These are phyloP conservation scores for Solanum ahanhuiri DNA, from an alignment of 257 asterid species.

Conservation along the genomic window DNA sequence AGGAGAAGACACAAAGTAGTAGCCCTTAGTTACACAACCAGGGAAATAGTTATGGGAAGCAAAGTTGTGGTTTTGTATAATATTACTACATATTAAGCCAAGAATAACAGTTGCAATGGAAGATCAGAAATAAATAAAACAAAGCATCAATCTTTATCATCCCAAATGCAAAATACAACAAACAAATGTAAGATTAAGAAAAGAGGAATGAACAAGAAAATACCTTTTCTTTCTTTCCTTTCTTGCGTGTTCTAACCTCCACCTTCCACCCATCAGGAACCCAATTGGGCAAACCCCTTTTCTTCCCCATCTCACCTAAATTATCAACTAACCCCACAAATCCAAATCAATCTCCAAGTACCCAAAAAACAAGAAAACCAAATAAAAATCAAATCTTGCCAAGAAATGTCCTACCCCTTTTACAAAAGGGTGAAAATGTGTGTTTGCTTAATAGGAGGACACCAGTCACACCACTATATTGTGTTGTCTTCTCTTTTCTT, in stretches of 20 bases:
- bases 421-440: neutral
- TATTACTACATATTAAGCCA: neutral
- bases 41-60: neutral
- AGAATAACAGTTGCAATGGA: neutral
- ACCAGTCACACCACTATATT: neutral
- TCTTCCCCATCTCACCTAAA: constrained; percentile 29
- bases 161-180: neutral
- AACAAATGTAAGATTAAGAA: neutral
- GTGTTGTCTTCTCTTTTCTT: constrained; percentile 1
- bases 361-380: neutral
- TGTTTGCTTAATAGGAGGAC: neutral
- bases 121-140: neutral
- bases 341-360: neutral
- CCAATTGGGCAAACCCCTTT: constrained; percentile 37
- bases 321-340: neutral
- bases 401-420: neutral
- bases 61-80: neutral
- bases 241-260: constrained; percentile 8
- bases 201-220: neutral
- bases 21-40: neutral
- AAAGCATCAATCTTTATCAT: neutral
- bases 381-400: neutral
- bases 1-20: neutral
- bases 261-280: constrained; percentile 64
- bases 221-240: constrained; percentile 40